phyloP scores from a whole-genome alignment of 2,329 filamentous ascomycete genomes.

The Colletotrichum camelliae region DNA sequence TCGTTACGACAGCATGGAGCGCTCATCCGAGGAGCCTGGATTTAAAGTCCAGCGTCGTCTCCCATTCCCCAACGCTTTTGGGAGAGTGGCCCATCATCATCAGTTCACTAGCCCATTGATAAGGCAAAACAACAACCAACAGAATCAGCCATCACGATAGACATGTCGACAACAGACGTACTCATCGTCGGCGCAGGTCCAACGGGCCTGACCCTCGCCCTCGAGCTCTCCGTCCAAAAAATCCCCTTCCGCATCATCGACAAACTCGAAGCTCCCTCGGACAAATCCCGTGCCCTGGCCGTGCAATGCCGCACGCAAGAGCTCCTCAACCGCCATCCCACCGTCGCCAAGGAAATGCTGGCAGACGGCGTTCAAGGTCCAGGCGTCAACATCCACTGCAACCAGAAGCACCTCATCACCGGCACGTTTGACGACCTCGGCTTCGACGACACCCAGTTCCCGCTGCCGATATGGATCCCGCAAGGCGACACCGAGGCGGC shows the following conservation, averaged over 20 bases:
- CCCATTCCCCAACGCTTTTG: not conserved
- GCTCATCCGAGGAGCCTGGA: not conserved
- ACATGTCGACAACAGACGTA: conserved; percentile 35
- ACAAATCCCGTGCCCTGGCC: conserved; percentile 46
- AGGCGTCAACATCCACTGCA: conserved; percentile 42
- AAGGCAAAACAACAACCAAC: not conserved
- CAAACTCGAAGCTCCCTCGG: conserved; percentile 32
- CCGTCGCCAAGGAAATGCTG: conserved; percentile 38
- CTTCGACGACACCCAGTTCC: conserved; percentile 34
- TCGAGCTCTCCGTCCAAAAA: conserved; percentile 33
- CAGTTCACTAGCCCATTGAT: not conserved
- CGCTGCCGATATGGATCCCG: conserved; percentile 33
- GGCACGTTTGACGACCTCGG: conserved; percentile 36
- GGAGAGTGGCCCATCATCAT: not conserved
- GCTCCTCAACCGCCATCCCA: conserved; percentile 50
- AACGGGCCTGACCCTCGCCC: conserved; percentile 39
- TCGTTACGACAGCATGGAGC: not conserved
- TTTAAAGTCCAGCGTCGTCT: not conserved
- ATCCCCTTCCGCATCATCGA: conserved; percentile 45
- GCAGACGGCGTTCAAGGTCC: conserved; percentile 38
- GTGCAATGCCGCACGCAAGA: conserved; percentile 57
- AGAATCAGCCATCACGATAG: not conserved
- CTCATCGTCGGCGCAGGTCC: conserved; percentile 41
- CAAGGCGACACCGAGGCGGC: conserved; percentile 40
- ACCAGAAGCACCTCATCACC: conserved; percentile 33